Evolutionary conservation across 2,329 filamentous ascomycete species (phyloP).

Genomic region (Colletotrichum lini): DNA sequence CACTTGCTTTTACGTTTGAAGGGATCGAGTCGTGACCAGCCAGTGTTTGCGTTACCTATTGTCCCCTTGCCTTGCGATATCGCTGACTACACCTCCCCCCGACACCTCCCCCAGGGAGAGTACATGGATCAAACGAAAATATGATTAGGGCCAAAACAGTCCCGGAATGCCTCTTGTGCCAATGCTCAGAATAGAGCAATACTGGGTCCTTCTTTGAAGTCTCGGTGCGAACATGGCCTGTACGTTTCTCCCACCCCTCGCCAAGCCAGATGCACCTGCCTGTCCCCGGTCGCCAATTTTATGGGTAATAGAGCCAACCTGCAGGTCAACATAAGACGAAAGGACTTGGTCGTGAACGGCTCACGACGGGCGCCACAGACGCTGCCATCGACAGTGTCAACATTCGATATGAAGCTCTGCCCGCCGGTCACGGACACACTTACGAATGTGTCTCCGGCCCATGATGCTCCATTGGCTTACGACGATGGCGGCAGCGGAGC

Average conservation of each 20-base stretch:
- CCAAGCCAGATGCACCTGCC: slow-evolving; percentile 10
- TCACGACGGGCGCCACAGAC: slow-evolving; percentile 30
- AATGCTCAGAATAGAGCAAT: slow-evolving; percentile 8
- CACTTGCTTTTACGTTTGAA: slow-evolving; percentile 9
- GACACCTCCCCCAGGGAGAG: slow-evolving; percentile 10
- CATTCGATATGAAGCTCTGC: background rate
- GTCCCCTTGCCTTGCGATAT: background rate
- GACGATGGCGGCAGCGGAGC: slow-evolving; percentile 18
- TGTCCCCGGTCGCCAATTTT: background rate
- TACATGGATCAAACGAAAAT: background rate
- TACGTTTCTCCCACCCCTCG: background rate
- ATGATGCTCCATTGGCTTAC: slow-evolving; percentile 16
- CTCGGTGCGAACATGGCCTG: background rate
- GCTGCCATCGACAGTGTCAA: slow-evolving; percentile 7
- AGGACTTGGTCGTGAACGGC: slow-evolving; percentile 21
- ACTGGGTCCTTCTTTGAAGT: background rate
- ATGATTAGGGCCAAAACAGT: slow-evolving; percentile 11
- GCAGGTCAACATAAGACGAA: background rate
- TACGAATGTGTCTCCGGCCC: slow-evolving; percentile 6
- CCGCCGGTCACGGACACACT: slow-evolving; percentile 25
- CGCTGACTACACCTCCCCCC: background rate
- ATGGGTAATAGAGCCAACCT: slow-evolving; percentile 2
- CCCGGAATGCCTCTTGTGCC: slow-evolving; percentile 13
- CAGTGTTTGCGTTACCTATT: slow-evolving; percentile 14
- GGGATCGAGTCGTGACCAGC: slow-evolving; percentile 22